Conservation (phyloP, 208 protist species). For the Acanthamoeba polyphaga region DNA sequence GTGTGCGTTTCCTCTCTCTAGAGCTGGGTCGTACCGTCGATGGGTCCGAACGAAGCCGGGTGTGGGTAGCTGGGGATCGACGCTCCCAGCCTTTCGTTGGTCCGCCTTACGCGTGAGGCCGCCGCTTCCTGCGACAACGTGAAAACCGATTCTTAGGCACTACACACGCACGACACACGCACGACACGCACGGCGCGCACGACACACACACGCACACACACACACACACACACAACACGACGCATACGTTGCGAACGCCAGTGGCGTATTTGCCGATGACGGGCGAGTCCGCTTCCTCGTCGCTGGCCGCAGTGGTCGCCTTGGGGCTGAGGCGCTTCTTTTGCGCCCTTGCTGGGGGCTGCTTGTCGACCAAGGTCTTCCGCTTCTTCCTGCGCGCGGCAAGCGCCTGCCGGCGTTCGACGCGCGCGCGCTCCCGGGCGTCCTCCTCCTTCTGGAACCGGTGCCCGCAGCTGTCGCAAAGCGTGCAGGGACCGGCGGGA, state of each 20-base stretch:
- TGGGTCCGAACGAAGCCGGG: background rate
- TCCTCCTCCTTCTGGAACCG: background rate
- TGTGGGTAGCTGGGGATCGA: conserved; percentile 20
- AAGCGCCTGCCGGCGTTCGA: background rate
- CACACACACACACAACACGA: background rate
- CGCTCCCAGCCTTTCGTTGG: background rate
- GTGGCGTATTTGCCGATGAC: background rate
- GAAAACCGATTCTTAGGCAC: background rate
- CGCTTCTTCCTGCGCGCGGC: background rate
- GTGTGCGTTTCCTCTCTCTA: too few species aligned
- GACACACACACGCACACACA: background rate
- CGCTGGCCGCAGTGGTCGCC: too few species aligned
- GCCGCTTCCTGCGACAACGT: background rate
- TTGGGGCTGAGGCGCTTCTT: background rate
- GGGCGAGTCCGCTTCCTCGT: background rate
- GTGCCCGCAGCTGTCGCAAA: background rate
- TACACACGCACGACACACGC: background rate
- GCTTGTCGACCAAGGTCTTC: background rate
- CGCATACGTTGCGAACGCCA: background rate
- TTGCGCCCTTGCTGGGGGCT: background rate
- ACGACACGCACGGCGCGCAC: background rate
- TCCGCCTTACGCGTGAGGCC: background rate
- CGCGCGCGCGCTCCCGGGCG: background rate
- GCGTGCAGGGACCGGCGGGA: background rate
- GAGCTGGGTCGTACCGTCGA: background rate